Conservation (phyloP, 495 filamentous ascomycete genomes). For the Xylaria flabelliformis region DNA sequence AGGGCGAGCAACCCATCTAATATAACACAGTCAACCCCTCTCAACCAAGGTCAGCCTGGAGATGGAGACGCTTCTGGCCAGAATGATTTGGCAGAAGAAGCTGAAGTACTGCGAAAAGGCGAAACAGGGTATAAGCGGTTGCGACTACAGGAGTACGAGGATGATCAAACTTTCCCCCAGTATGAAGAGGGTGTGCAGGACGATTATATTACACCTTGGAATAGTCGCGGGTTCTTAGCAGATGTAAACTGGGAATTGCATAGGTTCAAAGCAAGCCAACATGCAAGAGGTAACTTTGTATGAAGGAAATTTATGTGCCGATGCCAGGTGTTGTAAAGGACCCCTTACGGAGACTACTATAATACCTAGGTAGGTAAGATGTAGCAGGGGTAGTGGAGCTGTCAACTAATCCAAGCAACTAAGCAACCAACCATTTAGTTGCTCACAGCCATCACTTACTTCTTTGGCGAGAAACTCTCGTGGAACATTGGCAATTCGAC, state of each 20-base stretch:
- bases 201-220: background rate
- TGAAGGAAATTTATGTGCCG: no score
- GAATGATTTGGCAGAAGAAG: background rate
- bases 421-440: background rate
- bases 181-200: background rate
- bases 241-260: constrained; percentile 6
- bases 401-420: background rate
- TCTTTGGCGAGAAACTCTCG: background rate
- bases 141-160: background rate
- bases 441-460: background rate
- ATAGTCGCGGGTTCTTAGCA: constrained; percentile 11
- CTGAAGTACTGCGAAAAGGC: background rate
- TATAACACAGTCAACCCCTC: no score
- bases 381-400: constrained; percentile 1
- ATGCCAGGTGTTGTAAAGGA: no score
- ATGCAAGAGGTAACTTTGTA: background rate
- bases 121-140: background rate
- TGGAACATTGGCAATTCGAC: constrained; percentile 15
- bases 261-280: constrained; percentile 7
- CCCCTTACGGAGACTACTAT: no score
- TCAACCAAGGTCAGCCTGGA: no score
- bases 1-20: no score
- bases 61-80: no score
- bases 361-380: background rate
- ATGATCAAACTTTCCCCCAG: background rate